Percentiles rank a stretch among this genome's conserved stretches.
Evolutionary conservation across 441 rosid species (phyloP).

Genomic region (Mallotus japonicus): DNA sequence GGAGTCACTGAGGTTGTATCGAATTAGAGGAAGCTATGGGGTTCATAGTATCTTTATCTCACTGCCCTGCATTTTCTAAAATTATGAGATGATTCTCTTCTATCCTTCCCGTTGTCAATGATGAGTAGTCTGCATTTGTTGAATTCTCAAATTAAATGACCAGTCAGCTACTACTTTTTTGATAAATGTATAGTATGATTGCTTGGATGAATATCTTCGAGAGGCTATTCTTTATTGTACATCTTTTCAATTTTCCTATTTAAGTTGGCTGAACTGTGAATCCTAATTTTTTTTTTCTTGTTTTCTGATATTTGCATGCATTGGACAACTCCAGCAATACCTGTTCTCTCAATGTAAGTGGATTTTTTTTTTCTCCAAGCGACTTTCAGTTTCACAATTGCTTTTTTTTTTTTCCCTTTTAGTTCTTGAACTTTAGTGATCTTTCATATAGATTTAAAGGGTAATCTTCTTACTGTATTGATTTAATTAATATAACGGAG

Average conservation of each 20-base stretch:
- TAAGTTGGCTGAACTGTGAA: slow-evolving; percentile 6
- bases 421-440: neutral
- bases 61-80: neutral
- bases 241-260: neutral
- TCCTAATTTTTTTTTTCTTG: slow-evolving; percentile 36
- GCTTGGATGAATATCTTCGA: slow-evolving; percentile 1
- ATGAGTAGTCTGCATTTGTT: slow-evolving; percentile 10
- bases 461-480: neutral
- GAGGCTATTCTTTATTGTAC: neutral
- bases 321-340: slow-evolving; percentile 73
- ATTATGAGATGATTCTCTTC: neutral
- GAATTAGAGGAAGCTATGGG: neutral
- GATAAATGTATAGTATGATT: neutral
- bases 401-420: neutral
- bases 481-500: neutral
- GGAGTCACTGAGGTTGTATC: neutral
- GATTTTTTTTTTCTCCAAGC: slow-evolving; percentile 26
- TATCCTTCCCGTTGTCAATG: neutral
- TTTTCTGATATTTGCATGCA: slow-evolving; percentile 38
- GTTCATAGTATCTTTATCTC: neutral
- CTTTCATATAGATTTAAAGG: neutral
- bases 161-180: neutral
- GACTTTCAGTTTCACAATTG: neutral
- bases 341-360: slow-evolving; percentile 94
- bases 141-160: slow-evolving; percentile 3